These are phyloP conservation scores for Nicotiana paniculata DNA, from an alignment of 257 asterid species.

Conservation along the genomic window DNA sequence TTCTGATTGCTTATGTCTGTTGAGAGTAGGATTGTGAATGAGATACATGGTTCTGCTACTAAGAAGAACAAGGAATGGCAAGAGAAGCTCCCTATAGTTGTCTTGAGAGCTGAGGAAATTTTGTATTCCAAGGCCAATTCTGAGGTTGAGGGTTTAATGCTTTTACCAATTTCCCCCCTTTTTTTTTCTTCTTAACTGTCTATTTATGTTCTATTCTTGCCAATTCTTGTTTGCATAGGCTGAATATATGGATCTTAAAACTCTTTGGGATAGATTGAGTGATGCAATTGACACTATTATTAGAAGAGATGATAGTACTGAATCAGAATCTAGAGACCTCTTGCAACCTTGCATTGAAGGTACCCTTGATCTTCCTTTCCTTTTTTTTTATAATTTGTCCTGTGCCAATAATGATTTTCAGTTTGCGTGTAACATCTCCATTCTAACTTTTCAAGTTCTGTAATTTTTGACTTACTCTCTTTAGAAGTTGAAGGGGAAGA, in stretches of 20 bases:
- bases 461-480: no score
- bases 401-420: neutral
- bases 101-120: slow-evolving; percentile 83
- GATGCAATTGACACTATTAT: slow-evolving; percentile 80
- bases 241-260: slow-evolving; percentile 71
- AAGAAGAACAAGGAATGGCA: slow-evolving; percentile 93
- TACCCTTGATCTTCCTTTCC: slow-evolving; percentile 12
- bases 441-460: neutral
- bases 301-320: slow-evolving; percentile 63
- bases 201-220: neutral
- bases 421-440: neutral
- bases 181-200: neutral
- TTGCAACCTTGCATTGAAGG: slow-evolving; percentile 97
- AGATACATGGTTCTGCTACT: slow-evolving; percentile 56
- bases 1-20: neutral
- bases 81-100: slow-evolving; percentile 91
- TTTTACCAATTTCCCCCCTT: neutral
- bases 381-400: neutral
- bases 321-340: slow-evolving; percentile 54
- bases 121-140: slow-evolving; percentile 93
- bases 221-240: slow-evolving; percentile 40
- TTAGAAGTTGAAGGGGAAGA: no score
- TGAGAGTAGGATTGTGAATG: slow-evolving; percentile 44
- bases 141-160: slow-evolving; percentile 36
- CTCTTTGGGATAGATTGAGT: slow-evolving; percentile 75